Conservation (phyloP, 495 filamentous ascomycete genomes). For the Penicillium macrosclerotiorum region DNA sequence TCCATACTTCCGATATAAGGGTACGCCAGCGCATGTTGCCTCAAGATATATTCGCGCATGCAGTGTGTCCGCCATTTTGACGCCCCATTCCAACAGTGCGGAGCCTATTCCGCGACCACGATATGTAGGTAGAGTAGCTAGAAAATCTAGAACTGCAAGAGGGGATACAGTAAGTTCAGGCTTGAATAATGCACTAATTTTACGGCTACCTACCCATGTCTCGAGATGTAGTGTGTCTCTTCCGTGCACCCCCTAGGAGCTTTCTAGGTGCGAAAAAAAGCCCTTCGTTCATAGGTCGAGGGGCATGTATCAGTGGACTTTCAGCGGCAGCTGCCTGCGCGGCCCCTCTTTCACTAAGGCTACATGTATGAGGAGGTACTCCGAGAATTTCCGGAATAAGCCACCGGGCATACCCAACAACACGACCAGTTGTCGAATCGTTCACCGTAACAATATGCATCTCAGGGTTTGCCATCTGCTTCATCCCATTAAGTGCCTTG, state of each 20-base stretch:
- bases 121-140: neutral
- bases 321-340: neutral
- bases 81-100: neutral
- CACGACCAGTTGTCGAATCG: neutral
- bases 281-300: neutral
- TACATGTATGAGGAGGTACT: neutral
- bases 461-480: neutral
- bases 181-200: neutral
- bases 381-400: neutral
- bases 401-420: neutral
- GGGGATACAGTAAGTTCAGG: neutral
- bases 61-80: neutral
- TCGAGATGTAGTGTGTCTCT: neutral
- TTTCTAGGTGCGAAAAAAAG: neutral
- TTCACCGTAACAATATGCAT: neutral
- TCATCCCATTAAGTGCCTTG: neutral
- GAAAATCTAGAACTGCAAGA: neutral
- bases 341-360: neutral
- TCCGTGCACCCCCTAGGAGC: neutral
- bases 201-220: neutral
- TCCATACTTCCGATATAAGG: neutral
- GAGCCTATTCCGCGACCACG: neutral
- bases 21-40: neutral
- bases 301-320: neutral
- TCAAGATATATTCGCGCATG: neutral